These are phyloP conservation scores for Pseudogymnoascus pannorum DNA, from an alignment of 2,329 filamentous ascomycete genomes.

Conservation along the genomic window DNA sequence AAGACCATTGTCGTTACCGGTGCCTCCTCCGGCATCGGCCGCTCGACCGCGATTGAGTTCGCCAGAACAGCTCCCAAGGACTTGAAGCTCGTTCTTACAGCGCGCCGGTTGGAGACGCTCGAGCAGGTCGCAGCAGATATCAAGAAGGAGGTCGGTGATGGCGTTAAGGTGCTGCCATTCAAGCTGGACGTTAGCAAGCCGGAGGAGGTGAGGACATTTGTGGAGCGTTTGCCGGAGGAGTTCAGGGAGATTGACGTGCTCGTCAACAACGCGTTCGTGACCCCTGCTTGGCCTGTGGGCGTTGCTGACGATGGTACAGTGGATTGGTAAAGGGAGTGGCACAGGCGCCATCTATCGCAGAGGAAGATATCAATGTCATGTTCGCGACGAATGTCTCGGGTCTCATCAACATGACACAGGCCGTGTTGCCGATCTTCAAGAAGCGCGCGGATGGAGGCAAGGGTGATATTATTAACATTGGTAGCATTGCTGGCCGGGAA, in stretches of 20 bases:
- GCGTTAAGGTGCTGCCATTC: slow-evolving; percentile 74
- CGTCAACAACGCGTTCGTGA: slow-evolving; percentile 86
- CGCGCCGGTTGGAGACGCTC: slow-evolving; percentile 73
- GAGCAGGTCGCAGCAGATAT: slow-evolving; percentile 73
- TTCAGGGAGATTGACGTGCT: slow-evolving; percentile 81
- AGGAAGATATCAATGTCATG: slow-evolving; percentile 80
- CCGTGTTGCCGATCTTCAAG: slow-evolving; percentile 76
- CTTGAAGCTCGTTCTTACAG: slow-evolving; percentile 80
- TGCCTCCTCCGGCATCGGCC: slow-evolving; percentile 87
- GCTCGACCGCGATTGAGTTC: slow-evolving; percentile 79
- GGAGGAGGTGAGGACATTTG: slow-evolving; percentile 65
- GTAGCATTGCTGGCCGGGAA: slow-evolving; percentile 84
- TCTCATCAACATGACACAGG: slow-evolving; percentile 94
- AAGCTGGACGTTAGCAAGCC: slow-evolving; percentile 82
- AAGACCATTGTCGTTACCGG: slow-evolving; percentile 92
- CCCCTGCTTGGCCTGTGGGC: background rate
- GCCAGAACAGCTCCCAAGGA: slow-evolving; percentile 73
- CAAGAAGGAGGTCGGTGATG: slow-evolving; percentile 64
- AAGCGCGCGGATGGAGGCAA: slow-evolving; percentile 58
- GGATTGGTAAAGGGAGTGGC: slow-evolving; percentile 86
- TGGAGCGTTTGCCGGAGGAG: slow-evolving; percentile 66
- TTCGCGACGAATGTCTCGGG: slow-evolving; percentile 90
- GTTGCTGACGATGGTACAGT: slow-evolving; percentile 35
- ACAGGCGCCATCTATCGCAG: slow-evolving; percentile 72
- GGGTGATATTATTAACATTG: slow-evolving; percentile 94